Evolutionary conservation across 805 yeast genomes (phyloP).

Genomic region (Nakazawaea sp.): DNA sequence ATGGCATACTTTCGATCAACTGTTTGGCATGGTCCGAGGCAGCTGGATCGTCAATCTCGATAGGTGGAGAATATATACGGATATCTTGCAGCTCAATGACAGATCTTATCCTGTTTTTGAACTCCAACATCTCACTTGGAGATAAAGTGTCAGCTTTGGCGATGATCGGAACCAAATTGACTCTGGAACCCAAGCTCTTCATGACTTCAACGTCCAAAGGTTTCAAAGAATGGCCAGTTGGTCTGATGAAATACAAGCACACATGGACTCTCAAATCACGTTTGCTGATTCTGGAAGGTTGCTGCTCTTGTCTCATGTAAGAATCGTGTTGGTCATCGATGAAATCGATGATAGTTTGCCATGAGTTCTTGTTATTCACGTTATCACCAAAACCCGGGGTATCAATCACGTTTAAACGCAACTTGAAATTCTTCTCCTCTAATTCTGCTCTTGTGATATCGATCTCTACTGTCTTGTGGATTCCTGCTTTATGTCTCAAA

Average conservation of each 20-base stretch:
- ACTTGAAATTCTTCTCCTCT: conserved; percentile 76
- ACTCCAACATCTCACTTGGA: conserved; percentile 57
- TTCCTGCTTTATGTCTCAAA: conserved; percentile 51
- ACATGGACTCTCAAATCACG: conserved; percentile 89
- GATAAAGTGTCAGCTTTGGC: conserved; percentile 85
- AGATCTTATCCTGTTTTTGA: conserved; percentile 72
- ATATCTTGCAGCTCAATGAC: conserved; percentile 82
- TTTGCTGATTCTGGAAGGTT: conserved; percentile 61
- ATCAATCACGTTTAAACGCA: conserved; percentile 76
- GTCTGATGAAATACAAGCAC: conserved; percentile 83
- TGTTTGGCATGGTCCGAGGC: conserved; percentile 76
- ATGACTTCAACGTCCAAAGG: conserved; percentile 85
- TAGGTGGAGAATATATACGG: conserved; percentile 77
- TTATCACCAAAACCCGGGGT: conserved; percentile 94
- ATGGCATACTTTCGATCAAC: conserved; percentile 79
- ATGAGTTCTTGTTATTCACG: conserved; percentile 76
- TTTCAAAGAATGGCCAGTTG: conserved; percentile 82
- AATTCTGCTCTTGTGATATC: conserved; percentile 74
- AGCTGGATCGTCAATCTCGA: conserved; percentile 67
- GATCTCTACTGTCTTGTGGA: conserved; percentile 68
- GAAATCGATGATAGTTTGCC: conserved; percentile 84
- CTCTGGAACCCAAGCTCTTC: conserved; percentile 75
- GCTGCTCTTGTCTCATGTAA: conserved; percentile 89
- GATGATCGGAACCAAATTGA: conserved; percentile 83
- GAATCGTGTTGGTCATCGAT: conserved; percentile 88